Percentiles rank a stretch among this genome's conserved stretches.
phyloP scores from a whole-genome alignment of 192 early-diverging fungal species.

The Backusella morwellensis region DNA sequence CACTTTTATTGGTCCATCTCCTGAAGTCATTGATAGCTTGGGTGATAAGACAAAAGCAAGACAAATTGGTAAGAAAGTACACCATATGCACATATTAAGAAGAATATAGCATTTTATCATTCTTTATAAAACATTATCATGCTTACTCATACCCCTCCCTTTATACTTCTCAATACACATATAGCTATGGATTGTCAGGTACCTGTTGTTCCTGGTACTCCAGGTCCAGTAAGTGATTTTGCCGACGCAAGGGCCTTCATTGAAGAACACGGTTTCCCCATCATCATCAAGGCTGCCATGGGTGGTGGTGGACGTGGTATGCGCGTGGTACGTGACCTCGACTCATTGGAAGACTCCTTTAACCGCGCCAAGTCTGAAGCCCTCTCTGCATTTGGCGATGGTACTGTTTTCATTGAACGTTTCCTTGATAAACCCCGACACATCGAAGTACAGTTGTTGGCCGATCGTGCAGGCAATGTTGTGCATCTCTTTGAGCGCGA shows the following conservation, averaged over 20 bases:
- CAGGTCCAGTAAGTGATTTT: constrained; percentile 67
- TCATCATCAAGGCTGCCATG: constrained; percentile 96
- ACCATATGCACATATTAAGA: constrained; percentile 73
- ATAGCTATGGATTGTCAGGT: constrained; percentile 72
- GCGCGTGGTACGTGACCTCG: constrained; percentile 80
- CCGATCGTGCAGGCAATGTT: constrained; percentile 55
- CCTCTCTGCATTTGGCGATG: constrained; percentile 90
- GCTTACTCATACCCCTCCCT: neutral
- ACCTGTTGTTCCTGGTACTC: constrained; percentile 88
- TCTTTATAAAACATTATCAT: neutral
- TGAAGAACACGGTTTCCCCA: constrained; percentile 77
- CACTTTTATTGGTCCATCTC: constrained; percentile 83
- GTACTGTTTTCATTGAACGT: constrained; percentile 48
- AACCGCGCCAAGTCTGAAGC: constrained; percentile 87
- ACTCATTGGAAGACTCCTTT: constrained; percentile 70
- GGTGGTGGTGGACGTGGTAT: constrained; percentile 90
- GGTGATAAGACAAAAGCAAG: constrained; percentile 96
- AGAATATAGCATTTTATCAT: neutral
- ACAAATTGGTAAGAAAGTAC: constrained; percentile 58
- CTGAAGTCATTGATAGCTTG: constrained; percentile 79
- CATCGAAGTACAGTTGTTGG: constrained; percentile 52
- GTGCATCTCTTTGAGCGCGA: constrained; percentile 60
- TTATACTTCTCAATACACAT: neutral
- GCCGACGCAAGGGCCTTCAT: constrained; percentile 71
- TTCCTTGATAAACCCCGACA: neutral